Base-by-base conservation (phyloP, 2,329 filamentous ascomycete genomes). In the Didymellaceae sp. region DNA sequence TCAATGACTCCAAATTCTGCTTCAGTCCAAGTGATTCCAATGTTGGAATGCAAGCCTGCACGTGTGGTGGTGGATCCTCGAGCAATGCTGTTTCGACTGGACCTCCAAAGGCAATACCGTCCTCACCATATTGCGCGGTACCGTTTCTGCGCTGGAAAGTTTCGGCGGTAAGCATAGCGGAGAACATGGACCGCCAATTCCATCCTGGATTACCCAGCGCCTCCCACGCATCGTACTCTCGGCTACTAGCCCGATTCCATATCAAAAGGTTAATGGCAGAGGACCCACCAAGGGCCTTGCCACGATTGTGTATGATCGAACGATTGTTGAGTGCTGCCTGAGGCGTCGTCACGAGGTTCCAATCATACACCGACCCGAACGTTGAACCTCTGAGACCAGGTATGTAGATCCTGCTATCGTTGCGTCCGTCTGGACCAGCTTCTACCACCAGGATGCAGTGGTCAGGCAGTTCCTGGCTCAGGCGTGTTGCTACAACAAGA, bases 171-270 rank as follows among this genome's bases (percentile, higher is more conserved):
- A 65, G 58, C 62, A 73, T 71, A 7, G 62, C 67, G 6, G 61
- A 49, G 37, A 61, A 56, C 35, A 80, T 57, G 9, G 71, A 70
- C 28, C 80, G 68, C 79, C 80, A 86, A 1, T 76, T 75, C 84
- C 84, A 87, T 6, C 58, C 54, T 30, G 42, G 32, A 56, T 86
- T 86, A 0, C 83, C 83, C 10, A 86, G 67, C 20, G 74, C 67
- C 43, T 77, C 78, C 83, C 84, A 86, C 1, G 75, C 75, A 65
- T 86, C 79, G 42, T 71, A 74, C 43, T 73, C 71, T 4, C 55
- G 63, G 13, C 61, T 52, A n/a, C 56, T 58, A 3, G 60, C 72
- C 8, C 72, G 60, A 14, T 71, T 66, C 54, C 67, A 72, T 17
- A 61, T 55, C 58, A 75, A 66, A 9, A 70, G 63, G 48, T 75